A percentile compares a stretch with the other conserved stretches of the same genome.
These are phyloP conservation scores for Lactarius tabidus DNA, from an alignment of 768 basidiomycete genomes.

Conservation along the genomic window DNA sequence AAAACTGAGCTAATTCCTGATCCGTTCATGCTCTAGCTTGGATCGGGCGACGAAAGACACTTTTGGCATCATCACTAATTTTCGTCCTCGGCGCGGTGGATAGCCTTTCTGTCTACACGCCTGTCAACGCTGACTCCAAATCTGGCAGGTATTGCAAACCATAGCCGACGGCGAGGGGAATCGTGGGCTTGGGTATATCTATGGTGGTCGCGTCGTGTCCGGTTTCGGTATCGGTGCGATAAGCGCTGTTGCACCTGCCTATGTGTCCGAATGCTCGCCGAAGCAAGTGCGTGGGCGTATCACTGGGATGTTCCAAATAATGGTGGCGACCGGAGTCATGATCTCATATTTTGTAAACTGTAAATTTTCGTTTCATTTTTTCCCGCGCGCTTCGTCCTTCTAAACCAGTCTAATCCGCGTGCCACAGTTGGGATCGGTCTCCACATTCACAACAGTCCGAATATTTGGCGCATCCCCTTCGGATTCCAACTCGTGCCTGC, in stretches of 20 bases:
- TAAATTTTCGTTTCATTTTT: conserved; percentile 34
- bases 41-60: conserved; percentile 62
- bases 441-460: conserved; percentile 44
- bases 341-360: conserved; percentile 80
- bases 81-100: conserved; percentile 72
- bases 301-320: conserved; percentile 83
- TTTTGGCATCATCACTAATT: conserved; percentile 56
- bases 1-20: not conserved
- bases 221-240: conserved; percentile 82
- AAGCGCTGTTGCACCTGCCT: conserved; percentile 80
- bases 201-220: conserved; percentile 74
- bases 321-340: conserved; percentile 84
- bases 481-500: conserved; percentile 73
- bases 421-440: conserved; percentile 53
- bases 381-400: not conserved
- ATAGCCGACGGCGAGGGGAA: conserved; percentile 51
- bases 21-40: conserved; percentile 38
- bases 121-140: not conserved
- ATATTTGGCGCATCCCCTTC: conserved; percentile 69
- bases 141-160: conserved; percentile 61
- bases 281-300: conserved; percentile 84
- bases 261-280: conserved; percentile 82
- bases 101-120: not conserved
- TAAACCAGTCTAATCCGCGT: conserved; percentile 1
- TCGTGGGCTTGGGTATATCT: conserved; percentile 64